Base-by-base conservation (phyloP, 306 rosid genomes). In the Oemleria cerasiformis region DNA sequence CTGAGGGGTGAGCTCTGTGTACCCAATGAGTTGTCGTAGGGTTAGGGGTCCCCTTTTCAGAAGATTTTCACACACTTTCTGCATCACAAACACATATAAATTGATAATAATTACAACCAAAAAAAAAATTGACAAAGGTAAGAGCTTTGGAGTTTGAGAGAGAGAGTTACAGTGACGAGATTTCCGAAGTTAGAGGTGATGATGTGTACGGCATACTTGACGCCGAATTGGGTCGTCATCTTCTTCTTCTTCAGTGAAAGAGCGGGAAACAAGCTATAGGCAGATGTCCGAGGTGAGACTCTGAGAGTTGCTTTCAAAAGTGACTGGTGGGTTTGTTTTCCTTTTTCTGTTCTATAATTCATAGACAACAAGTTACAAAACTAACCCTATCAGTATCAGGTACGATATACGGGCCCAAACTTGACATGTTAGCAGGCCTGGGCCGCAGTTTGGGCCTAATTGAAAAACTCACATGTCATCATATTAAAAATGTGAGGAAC, bases 161-260 rank as follows among this genome's bases (percentile, higher is more conserved):
- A 65, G 53, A 55, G 36, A 36, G 57, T 58, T 84, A 93, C 98
- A 21, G 92, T 81, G 62, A 94, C 97, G 73, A 86, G 80, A 57
- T 77, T 89, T 64, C 96, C 98, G 85, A 94, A 94, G 90, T 89
- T 90, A 6, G 80, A 81, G 82, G 90, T 82, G 77, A 91, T 82
- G 50, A 94, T 81, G 64, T 89, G 92, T 8, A 89, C 81, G 75
- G 95, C 88, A 44, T 82, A 76, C 71, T 87, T 85, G 84, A 89
- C 68, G 76, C 96, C 96, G 79, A 79, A 76, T 75, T 75, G 85
- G 5, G 85, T 61, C 77, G 61, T 79, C 97, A 56, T 66, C 58
- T 42, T 1, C 66, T 51, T 67, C 49, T 58, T 36, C 17, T 20
- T 44, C 62, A 12, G 4, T 7, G 54, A 45, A 38, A 55, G 70